phyloP scores from a whole-genome alignment of 495 filamentous ascomycete genomes.

The Xylaria bambusicola region DNA sequence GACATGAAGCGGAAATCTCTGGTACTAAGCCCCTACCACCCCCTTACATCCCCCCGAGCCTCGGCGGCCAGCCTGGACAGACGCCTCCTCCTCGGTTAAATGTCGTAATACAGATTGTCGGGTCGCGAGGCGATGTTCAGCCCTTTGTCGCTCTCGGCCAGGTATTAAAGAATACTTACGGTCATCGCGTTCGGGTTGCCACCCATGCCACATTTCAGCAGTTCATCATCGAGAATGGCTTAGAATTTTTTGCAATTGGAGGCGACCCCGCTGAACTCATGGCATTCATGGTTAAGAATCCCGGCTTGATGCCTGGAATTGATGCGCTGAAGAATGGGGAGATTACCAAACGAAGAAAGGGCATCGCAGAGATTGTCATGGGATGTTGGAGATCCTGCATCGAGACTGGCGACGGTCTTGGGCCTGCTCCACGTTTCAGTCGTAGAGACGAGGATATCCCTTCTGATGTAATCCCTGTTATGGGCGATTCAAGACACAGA shows the following conservation, averaged over 20 bases:
- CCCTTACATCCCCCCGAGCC: conserved; percentile 62
- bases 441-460: conserved; percentile 21
- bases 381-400: conserved; percentile 79
- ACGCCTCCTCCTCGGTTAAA: conserved; percentile 62
- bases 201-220: conserved; percentile 72
- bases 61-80: conserved; percentile 60
- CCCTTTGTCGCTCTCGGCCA: conserved; percentile 72
- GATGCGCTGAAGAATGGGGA: conserved; percentile 68
- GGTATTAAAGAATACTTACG: conserved; percentile 59
- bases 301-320: conserved; percentile 73
- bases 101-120: conserved; percentile 79
- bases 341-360: conserved; percentile 62
- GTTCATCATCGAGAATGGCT: conserved; percentile 66
- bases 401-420: conserved; percentile 54
- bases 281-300: conserved; percentile 87
- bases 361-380: conserved; percentile 70
- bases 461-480: conserved; percentile 9
- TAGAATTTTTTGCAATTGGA: conserved; percentile 81
- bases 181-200: conserved; percentile 76
- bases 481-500: conserved; percentile 28
- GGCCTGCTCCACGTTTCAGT: conserved; percentile 37
- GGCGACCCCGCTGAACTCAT: conserved; percentile 80
- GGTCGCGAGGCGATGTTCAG: conserved; percentile 77
- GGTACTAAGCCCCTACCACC: conserved; percentile 48
- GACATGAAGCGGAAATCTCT: conserved; percentile 17